phyloP scores from a whole-genome alignment of 768 basidiomycete species.

The Suillus americanus region DNA sequence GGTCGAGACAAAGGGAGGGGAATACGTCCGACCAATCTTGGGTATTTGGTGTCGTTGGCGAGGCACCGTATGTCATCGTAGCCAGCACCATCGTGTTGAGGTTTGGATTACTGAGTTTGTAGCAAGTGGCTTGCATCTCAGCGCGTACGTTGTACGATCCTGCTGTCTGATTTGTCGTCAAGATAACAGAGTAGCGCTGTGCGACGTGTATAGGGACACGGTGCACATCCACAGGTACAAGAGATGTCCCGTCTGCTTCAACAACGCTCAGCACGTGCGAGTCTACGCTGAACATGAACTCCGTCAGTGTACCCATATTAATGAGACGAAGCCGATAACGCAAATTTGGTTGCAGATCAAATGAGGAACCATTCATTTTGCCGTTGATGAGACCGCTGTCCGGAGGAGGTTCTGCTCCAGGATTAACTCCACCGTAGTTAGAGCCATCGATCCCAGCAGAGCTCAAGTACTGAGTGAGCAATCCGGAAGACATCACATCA shows the following conservation, averaged over 20 bases:
- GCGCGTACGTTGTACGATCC: conserved; percentile 38
- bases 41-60: conserved; percentile 22
- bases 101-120: conserved; percentile 29
- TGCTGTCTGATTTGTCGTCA: conserved; percentile 39
- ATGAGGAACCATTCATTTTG: conserved; percentile 21
- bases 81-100: conserved; percentile 30
- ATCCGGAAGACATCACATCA: conserved; percentile 28
- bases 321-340: conserved; percentile 49
- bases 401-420: conserved; percentile 38
- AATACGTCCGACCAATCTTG: conserved; percentile 27
- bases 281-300: conserved; percentile 46
- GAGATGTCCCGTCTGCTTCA: conserved; percentile 47
- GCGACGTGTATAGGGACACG: conserved; percentile 43
- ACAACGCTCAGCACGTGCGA: conserved; percentile 45
- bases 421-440: conserved; percentile 30
- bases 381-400: conserved; percentile 38
- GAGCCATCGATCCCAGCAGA: conserved; percentile 24
- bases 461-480: conserved; percentile 32
- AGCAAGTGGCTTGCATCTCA: conserved; percentile 33
- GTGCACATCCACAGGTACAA: conserved; percentile 38
- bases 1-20: conserved; percentile 23
- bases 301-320: conserved; percentile 48
- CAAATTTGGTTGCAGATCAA: conserved; percentile 34
- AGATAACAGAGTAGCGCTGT: conserved; percentile 50
- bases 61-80: conserved; percentile 27